A percentile compares a stretch with the other conserved stretches of the same genome.
Evolutionary conservation across 768 basidiomycete genomes (phyloP).

Genomic region (Boletus insuetus): DNA sequence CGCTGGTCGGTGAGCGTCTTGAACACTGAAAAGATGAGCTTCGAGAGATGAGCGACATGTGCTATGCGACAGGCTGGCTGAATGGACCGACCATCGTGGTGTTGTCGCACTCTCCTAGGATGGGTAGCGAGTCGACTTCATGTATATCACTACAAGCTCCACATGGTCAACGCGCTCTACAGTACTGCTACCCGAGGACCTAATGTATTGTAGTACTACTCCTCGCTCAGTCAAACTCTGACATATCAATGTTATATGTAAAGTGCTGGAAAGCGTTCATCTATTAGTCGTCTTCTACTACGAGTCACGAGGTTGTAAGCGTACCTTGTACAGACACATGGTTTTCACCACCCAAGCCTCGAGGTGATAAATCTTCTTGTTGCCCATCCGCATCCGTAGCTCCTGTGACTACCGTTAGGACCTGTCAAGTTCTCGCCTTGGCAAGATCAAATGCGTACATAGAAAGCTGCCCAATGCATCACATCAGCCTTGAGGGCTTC

Average conservation of each 20-base stretch:
- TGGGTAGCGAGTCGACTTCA: too few species aligned
- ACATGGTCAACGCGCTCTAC: too few species aligned
- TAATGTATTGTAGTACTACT: not conserved
- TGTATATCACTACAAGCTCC: not conserved
- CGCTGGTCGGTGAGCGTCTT: conserved; percentile 97
- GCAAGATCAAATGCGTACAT: conserved; percentile 50
- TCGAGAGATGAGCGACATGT: conserved; percentile 10
- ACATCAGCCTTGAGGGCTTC: conserved; percentile 89
- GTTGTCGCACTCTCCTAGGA: not conserved
- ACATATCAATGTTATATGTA: conserved; percentile 33
- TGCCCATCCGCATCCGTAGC: conserved; percentile 90
- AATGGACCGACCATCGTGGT: conserved; percentile 26
- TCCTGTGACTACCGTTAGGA: conserved; percentile 51
- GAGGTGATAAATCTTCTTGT: conserved; percentile 93
- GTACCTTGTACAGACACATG: conserved; percentile 87
- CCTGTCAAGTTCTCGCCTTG: not conserved
- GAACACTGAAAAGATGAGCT: conserved; percentile 97
- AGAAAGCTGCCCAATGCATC: conserved; percentile 97
- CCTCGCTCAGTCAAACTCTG: conserved; percentile 30
- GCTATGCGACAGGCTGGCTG: not conserved
- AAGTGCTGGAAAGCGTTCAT: conserved; percentile 23
- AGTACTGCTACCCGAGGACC: too few species aligned
- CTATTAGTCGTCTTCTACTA: not conserved
- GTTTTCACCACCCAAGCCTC: conserved; percentile 98
- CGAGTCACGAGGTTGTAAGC: not conserved